Conservation (phyloP, 495 filamentous ascomycete species). For the Penicillium bialowiezense region DNA sequence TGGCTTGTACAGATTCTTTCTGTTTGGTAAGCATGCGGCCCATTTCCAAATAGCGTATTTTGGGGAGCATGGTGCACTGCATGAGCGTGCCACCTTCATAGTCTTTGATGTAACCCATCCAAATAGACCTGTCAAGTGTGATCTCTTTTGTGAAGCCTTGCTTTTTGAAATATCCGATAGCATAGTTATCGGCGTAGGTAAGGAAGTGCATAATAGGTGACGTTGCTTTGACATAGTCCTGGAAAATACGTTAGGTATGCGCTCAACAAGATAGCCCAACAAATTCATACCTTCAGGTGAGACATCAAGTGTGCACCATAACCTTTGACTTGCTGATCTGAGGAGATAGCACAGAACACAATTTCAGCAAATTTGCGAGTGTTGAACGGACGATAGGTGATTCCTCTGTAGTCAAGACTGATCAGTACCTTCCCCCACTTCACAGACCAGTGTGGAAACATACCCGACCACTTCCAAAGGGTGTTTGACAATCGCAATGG, state of each 20-base stretch:
- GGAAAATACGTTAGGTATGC: slow-evolving; percentile 12
- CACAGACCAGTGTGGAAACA: slow-evolving; percentile 15
- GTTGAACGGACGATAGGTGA: slow-evolving; percentile 95
- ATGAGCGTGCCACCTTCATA: slow-evolving; percentile 99
- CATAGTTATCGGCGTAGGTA: slow-evolving; percentile 98
- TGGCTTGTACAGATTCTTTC: slow-evolving; percentile 89
- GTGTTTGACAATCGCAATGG: slow-evolving; percentile 96
- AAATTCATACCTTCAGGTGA: slow-evolving; percentile 67
- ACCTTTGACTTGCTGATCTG: slow-evolving; percentile 97
- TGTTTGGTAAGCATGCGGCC: slow-evolving; percentile 97
- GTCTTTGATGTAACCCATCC: slow-evolving; percentile 99
- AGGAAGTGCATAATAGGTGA: slow-evolving; percentile 97
- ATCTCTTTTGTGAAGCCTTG: slow-evolving; percentile 99
- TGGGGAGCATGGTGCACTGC: slow-evolving; percentile 97
- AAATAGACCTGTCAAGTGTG: slow-evolving; percentile 80
- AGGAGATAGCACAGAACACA: slow-evolving; percentile 96
- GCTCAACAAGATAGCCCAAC: background rate
- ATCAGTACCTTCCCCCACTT: slow-evolving; percentile 12
- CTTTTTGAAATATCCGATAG: slow-evolving; percentile 99
- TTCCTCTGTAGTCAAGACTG: slow-evolving; percentile 56
- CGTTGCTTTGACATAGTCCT: slow-evolving; percentile 96
- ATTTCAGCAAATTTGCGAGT: slow-evolving; percentile 94
- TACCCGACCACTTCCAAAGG: slow-evolving; percentile 87
- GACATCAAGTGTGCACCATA: slow-evolving; percentile 98
- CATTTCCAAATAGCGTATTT: slow-evolving; percentile 88